Conservation (phyloP, 768 basidiomycete genomes). For the Leccinum fibrillosum region DNA sequence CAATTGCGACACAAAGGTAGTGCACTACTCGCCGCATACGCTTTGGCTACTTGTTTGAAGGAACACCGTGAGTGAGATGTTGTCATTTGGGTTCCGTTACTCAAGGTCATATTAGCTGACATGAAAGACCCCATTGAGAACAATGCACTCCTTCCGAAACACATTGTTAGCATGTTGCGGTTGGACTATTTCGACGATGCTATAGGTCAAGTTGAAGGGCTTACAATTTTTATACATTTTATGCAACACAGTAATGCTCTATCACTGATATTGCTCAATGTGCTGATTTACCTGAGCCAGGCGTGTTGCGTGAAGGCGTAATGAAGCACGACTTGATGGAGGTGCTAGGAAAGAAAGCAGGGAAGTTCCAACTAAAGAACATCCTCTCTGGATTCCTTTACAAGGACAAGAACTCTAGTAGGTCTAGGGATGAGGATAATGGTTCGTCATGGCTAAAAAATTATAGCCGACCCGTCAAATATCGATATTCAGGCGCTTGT, state of each 20-base stretch:
- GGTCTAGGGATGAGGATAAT: not conserved
- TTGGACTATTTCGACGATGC: slow-evolving; percentile 25
- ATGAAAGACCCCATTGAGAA: slow-evolving; percentile 10
- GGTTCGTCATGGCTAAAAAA: not conserved
- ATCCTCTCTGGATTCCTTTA: slow-evolving; percentile 21
- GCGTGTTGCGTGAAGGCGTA: slow-evolving; percentile 11
- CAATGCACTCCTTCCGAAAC: not conserved
- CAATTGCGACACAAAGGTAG: slow-evolving; percentile 15
- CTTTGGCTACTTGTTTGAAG: slow-evolving; percentile 17
- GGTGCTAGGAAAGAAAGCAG: slow-evolving; percentile 17
- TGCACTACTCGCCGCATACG: slow-evolving; percentile 22
- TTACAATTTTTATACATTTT: slow-evolving; percentile 20
- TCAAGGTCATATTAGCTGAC: slow-evolving; percentile 5
- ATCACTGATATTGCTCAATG: not conserved
- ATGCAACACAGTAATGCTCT: slow-evolving; percentile 17
- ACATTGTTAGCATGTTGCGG: slow-evolving; percentile 21
- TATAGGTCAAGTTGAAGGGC: slow-evolving; percentile 22
- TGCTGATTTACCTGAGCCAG: slow-evolving; percentile 6
- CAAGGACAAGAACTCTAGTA: slow-evolving; percentile 22
- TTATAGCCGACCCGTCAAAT: not conserved
- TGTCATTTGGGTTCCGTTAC: not conserved
- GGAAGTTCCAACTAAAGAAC: slow-evolving; percentile 8
- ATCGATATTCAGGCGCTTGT: slow-evolving; percentile 7
- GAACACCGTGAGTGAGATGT: slow-evolving; percentile 5
- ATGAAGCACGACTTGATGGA: slow-evolving; percentile 14